These are phyloP conservation scores for Agrostemma githago DNA, from an alignment of 148 eudicot species.

Conservation along the genomic window DNA sequence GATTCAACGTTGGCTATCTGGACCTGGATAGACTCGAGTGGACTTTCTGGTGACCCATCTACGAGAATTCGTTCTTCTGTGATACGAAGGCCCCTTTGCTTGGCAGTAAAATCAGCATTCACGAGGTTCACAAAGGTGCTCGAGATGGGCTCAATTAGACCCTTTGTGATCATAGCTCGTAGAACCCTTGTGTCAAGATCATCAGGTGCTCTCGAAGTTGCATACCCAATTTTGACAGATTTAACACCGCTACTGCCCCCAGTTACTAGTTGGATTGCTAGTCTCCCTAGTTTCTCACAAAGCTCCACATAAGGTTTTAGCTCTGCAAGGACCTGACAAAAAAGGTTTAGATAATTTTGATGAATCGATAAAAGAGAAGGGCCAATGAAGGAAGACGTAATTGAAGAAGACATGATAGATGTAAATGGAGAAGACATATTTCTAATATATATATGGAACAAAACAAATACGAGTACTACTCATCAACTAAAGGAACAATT, in stretches of 20 bases:
- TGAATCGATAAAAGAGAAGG: too few species aligned
- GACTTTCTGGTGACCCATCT: conserved; percentile 49
- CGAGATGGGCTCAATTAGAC: conserved; percentile 93
- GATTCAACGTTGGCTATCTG: conserved; percentile 57
- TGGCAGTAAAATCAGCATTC: conserved; percentile 86
- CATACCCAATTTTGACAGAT: conserved; percentile 57
- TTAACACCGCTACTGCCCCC: conserved; percentile 79
- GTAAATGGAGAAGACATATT: too few species aligned
- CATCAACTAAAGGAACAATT: too few species aligned
- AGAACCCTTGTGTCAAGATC: conserved; percentile 83
- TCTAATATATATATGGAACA: too few species aligned
- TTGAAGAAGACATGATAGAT: too few species aligned
- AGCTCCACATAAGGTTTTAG: conserved; percentile 81
- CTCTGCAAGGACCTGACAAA: conserved; percentile 61
- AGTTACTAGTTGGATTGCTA: conserved; percentile 72
- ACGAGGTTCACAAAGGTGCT: conserved; percentile 67
- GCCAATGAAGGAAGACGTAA: too few species aligned
- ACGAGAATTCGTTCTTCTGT: conserved; percentile 59
- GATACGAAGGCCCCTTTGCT: conserved; percentile 69
- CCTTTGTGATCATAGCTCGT: conserved; percentile 85
- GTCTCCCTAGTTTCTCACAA: conserved; percentile 76
- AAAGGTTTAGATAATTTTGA: neutral
- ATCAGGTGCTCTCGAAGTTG: conserved; percentile 69
- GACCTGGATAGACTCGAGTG: conserved; percentile 66
- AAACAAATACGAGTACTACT: too few species aligned